These are phyloP conservation scores for Chlorophyllum brunneum DNA, from an alignment of 768 basidiomycete species.

Conservation along the genomic window DNA sequence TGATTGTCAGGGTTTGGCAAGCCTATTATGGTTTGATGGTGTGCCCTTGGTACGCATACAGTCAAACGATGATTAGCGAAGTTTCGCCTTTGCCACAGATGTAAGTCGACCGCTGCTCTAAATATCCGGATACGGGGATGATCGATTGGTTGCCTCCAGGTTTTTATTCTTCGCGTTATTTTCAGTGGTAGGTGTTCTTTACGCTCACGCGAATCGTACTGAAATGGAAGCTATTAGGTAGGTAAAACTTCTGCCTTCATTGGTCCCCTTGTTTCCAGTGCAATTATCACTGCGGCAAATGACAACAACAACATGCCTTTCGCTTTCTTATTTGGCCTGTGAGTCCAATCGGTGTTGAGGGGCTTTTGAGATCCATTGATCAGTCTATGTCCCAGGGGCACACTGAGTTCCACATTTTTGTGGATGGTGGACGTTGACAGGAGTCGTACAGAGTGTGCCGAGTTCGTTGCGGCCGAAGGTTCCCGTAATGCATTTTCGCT, in stretches of 20 bases:
- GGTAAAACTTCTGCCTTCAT: constrained; percentile 78
- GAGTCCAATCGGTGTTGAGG: constrained; percentile 21
- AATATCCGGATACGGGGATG: background rate
- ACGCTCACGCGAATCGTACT: background rate
- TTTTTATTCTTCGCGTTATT: constrained; percentile 76
- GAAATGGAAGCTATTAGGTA: constrained; percentile 31
- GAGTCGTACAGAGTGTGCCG: constrained; percentile 59
- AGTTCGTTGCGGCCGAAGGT: constrained; percentile 54
- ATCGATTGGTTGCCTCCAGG: constrained; percentile 28
- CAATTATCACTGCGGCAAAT: constrained; percentile 63
- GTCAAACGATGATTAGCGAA: constrained; percentile 81
- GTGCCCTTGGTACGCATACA: constrained; percentile 80
- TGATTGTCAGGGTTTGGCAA: constrained; percentile 54
- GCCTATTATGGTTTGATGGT: constrained; percentile 70
- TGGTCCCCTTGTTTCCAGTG: constrained; percentile 70
- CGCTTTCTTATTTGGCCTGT: constrained; percentile 69
- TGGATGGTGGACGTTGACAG: constrained; percentile 62
- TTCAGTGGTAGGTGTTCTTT: constrained; percentile 46
- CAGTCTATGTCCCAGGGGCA: constrained; percentile 34
- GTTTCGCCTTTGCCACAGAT: constrained; percentile 72
- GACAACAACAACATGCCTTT: constrained; percentile 78
- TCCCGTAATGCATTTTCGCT: constrained; percentile 22
- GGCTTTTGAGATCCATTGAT: background rate
- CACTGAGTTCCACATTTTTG: constrained; percentile 53
- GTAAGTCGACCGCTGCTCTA: constrained; percentile 28